Evolutionary conservation across 1,284 basidiomycete species (phyloP), one percentile per base, ranked within the genome.

Genomic region (Microbotryomycetes sp.): DNA sequence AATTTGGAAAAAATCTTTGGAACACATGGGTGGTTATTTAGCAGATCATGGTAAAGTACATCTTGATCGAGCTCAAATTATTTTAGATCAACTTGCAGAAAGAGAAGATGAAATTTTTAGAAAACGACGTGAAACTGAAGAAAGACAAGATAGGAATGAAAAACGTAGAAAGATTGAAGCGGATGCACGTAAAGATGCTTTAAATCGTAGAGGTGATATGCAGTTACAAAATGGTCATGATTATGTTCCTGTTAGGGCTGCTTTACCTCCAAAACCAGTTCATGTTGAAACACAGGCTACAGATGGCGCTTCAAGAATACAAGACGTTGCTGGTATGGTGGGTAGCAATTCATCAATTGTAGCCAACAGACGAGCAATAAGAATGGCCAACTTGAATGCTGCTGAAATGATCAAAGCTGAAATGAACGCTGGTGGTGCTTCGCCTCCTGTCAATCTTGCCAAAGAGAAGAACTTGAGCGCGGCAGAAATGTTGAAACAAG

Each of bases 31-130:
- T 58, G 94, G 93, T 55, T 99, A 97, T 79, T 74, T 98, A 71
- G 94, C 94, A 63, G 88, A 97, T 74, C 86, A 97, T 77, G 96
- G 96, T 65, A 83, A 84, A 71, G 83, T 97, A 76, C 87, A 94
- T 75, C 80, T 97, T 64, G 80, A 82, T 45, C 82, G 92, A 75
- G 89, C 87, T 50, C 89, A 97, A 79, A 85, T 96, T 74, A 97
- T 99, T 74, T 83, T 99, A 75, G 90, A 96, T 74, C 93, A 92
- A 65, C 81, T 98, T 62, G 92, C 93, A 9, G 82, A 82, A 74
- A 82, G 87, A 74, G 96, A 99, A 79, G 92, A 96, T 78, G 91
- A 92, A 49, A 98, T 98, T 71, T 98, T 99, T 79, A 82, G 87
- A 74, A 84, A 83, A 74, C 82, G 94, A 73, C 88, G 88, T 77